Percentiles rank a stretch among this genome's conserved stretches.
These are phyloP conservation scores for Aspergillus clavatus DNA, from an alignment of 2,329 filamentous ascomycete species.

Conservation along the genomic window DNA sequence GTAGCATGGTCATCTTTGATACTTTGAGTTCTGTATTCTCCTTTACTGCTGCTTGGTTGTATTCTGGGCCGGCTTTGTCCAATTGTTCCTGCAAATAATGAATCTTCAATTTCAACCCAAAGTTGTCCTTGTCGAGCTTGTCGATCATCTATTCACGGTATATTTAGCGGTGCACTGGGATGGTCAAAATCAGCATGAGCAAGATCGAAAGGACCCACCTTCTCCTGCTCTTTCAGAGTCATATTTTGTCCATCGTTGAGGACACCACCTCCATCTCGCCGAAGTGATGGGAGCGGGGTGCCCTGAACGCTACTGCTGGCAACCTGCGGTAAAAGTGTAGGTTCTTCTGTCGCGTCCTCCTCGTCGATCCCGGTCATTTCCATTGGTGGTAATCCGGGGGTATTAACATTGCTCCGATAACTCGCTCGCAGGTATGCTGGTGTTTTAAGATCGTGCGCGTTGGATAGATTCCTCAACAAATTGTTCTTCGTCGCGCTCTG, in stretches of 20 bases:
- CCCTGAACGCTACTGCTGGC: conserved; percentile 76
- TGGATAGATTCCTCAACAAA: conserved; percentile 53
- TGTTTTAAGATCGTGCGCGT: conserved; percentile 61
- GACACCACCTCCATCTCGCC: conserved; percentile 60
- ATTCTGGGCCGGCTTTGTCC: conserved; percentile 79
- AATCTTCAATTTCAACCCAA: conserved; percentile 92
- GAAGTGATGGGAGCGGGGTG: conserved; percentile 71
- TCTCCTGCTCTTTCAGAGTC: conserved; percentile 90
- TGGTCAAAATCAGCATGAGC: not conserved
- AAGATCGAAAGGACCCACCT: conserved; percentile 46
- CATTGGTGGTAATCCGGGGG: conserved; percentile 67
- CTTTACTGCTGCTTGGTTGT: conserved; percentile 80
- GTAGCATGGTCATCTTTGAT: conserved; percentile 81
- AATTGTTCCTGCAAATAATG: conserved; percentile 92
- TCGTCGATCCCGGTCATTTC: conserved; percentile 66
- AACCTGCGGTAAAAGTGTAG: conserved; percentile 70
- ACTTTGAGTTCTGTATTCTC: conserved; percentile 97
- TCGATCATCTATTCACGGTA: conserved; percentile 60
- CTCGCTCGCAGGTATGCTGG: conserved; percentile 61
- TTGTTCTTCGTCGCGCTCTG: conserved; percentile 71
- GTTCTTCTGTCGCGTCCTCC: conserved; percentile 58
- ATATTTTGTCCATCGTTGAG: conserved; percentile 77
- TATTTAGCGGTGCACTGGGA: conserved; percentile 9
- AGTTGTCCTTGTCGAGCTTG: conserved; percentile 97
- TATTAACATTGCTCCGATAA: conserved; percentile 63